Percentiles rank a stretch among this genome's conserved stretches.
phyloP scores from a whole-genome alignment of 768 basidiomycete species.

The Tricholoma furcatifolium region DNA sequence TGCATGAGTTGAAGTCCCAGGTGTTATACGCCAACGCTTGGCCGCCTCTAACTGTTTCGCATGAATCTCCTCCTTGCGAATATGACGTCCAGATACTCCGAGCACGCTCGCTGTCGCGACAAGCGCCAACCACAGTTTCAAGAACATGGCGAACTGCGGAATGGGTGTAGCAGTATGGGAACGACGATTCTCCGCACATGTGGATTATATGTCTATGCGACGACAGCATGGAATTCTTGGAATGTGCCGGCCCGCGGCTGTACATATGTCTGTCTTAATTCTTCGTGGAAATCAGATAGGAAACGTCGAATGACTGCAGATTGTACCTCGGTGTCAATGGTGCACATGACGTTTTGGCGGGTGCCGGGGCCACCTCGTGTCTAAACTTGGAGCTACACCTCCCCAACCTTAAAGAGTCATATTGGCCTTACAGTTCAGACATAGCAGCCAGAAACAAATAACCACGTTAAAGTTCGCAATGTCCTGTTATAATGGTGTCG shows the following conservation, averaged over 20 bases:
- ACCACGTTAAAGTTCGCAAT: no score
- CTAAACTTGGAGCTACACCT: neutral
- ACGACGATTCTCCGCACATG: neutral
- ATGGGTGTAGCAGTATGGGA: neutral
- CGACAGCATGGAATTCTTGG: neutral
- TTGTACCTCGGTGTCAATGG: neutral
- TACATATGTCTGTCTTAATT: neutral
- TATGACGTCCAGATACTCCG: constrained; percentile 26
- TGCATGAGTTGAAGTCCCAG: constrained; percentile 7
- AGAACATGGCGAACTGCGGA: constrained; percentile 10
- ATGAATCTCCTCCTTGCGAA: constrained; percentile 42
- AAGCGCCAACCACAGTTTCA: constrained; percentile 15
- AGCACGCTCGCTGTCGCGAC: constrained; percentile 16
- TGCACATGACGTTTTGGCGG: neutral
- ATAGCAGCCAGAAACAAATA: no score
- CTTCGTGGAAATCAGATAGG: neutral
- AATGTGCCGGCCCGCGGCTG: neutral
- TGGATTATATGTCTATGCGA: neutral
- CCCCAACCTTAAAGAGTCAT: no score
- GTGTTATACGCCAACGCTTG: constrained; percentile 31
- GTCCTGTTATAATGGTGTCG: no score
- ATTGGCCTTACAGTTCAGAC: no score
- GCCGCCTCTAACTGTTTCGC: constrained; percentile 48
- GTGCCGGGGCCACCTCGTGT: neutral
- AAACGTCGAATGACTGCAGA: neutral